Evolutionary conservation across 83 land plant genomes (phyloP), one percentile per base, ranked within the genome.

Genomic region (Thuja plicata): DNA sequence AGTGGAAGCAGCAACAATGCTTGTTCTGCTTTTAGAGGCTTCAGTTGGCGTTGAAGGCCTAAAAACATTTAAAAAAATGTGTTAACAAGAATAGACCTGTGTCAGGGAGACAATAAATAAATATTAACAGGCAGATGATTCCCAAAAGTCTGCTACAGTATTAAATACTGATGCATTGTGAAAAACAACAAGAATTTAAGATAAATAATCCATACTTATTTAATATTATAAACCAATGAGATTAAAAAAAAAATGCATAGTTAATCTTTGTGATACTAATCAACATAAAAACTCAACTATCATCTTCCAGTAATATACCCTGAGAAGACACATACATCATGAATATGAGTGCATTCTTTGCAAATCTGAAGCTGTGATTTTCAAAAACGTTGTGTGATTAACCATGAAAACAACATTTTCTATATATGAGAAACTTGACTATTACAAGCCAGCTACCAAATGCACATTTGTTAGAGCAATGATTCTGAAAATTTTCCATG

Each of bases 11-110:
- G 84, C 45, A 41, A 19, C 48, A 41, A 40, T 80, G 84, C 48
- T 41, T 80, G 30, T 40, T 41, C 84, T 80, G 48, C 84, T 17
- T 21, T 80, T 80, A 80, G 84, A 80, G 41, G 48, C 84, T 80
- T 43, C 84, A 38, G 84, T 80, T 19, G 84, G 24, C 8, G 84
- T 40, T 80, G 73, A 1, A 41, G 41, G 41, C 84, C 45, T 80
- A 80, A 80, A 40, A 80, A 79, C 21, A 40, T 8, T 7, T 7
- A 19, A 8, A 19, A 8, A 80, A 21, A 80, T 24, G 8, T 21
- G 48, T 80, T 19, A 80, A 80, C 13, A 41, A 40, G 21, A 80
- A 43, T 8, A 66, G n/a, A 24, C 73, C n/a, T 66, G 48, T 79
- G 12, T 80, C 48, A 41, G 0, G 27, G 24, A 80, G n/a, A 41